Base-by-base conservation (phyloP, 805 yeast species). In the Trichomonascus vanleenenianus region DNA sequence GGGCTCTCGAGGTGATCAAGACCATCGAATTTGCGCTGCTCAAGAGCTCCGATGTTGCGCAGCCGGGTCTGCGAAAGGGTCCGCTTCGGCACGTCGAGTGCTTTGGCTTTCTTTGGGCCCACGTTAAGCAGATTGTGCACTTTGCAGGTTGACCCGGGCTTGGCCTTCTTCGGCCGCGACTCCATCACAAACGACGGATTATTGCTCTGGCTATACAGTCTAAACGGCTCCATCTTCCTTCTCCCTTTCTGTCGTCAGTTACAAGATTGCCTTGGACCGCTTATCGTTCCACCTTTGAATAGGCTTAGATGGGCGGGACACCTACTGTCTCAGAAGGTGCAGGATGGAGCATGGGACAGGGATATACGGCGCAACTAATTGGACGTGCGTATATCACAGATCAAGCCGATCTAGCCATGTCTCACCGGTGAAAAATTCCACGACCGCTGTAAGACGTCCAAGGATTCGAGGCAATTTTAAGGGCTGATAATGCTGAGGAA, bases 91-190 rank as follows among this genome's bases (percentile, higher is more conserved):
- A 30, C 3, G 9, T 22, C 20, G 35, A 30, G 4, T 37, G 18
- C 36, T 30, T 25, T 12, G 12, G 25, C 15, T 20, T 38, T 19
- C 34, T 19, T 27, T 31, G 42, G 33, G n/a, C 34, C 45, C 12
- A 52, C 14, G 30, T 50, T 42, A 27, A 54, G 46, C 42, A 49
- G 43, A 33, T 52, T 54, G 40, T 54, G 57, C 12, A 54, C 55
- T 43, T 35, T 49, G 30, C 57, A 54, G 9, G 48, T 39, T 16
- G 51, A 10, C 38, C 12, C 16, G 14, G 19, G 31, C 32, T 39
- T 8, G 10, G 12, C 20, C 15, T 39, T 27, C 33, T 27, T 22
- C 27, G 4, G n/a, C n/a, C n/a, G n/a, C n/a, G n/a, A 4, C 4
- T 22, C 27, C 7, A 22, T 22, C 27, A 22, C 27, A 8, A 22